Evolutionary conservation across 495 filamentous ascomycete genomes (phyloP).

Genomic region (Podospora bellae-mahoneyi): DNA sequence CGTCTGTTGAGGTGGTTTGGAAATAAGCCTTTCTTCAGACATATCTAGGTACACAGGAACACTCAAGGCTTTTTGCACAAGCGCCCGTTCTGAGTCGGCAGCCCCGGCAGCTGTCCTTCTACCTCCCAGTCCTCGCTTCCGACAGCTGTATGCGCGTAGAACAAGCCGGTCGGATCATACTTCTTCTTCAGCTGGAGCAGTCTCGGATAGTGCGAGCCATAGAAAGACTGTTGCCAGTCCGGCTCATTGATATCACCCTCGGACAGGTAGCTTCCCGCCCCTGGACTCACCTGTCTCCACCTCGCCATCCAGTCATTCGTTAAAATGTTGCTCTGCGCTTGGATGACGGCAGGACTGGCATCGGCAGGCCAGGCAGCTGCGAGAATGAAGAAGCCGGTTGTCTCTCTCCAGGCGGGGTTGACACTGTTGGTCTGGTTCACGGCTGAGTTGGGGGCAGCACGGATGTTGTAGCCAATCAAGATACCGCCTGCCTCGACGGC

Average conservation of each 20-base stretch:
- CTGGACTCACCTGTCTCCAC: slow-evolving; percentile 41
- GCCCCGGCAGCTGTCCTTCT: slow-evolving; percentile 20
- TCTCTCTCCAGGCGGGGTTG: slow-evolving; percentile 51
- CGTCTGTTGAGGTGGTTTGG: no score
- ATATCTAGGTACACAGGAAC: background rate
- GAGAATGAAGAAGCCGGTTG: slow-evolving; percentile 46
- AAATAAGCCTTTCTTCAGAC: background rate
- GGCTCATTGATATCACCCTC: slow-evolving; percentile 57
- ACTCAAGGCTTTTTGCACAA: slow-evolving; percentile 27
- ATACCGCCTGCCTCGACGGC: slow-evolving; percentile 43
- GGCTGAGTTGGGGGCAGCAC: slow-evolving; percentile 35
- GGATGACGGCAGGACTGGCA: slow-evolving; percentile 38
- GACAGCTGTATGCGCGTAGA: slow-evolving; percentile 54
- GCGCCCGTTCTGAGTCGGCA: slow-evolving; percentile 38
- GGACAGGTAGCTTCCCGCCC: slow-evolving; percentile 45
- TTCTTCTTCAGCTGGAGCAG: slow-evolving; percentile 51
- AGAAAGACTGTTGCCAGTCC: slow-evolving; percentile 58
- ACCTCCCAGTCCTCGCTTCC: slow-evolving; percentile 52
- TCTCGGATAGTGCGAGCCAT: slow-evolving; percentile 50
- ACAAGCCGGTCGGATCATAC: slow-evolving; percentile 53
- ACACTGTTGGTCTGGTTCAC: slow-evolving; percentile 40
- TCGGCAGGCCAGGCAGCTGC: slow-evolving; percentile 39
- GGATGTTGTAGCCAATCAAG: slow-evolving; percentile 51
- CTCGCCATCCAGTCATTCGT: slow-evolving; percentile 49
- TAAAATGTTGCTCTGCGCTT: slow-evolving; percentile 43